phyloP scores from a whole-genome alignment of 2,329 filamentous ascomycete species.

The Aciculosporium take region DNA sequence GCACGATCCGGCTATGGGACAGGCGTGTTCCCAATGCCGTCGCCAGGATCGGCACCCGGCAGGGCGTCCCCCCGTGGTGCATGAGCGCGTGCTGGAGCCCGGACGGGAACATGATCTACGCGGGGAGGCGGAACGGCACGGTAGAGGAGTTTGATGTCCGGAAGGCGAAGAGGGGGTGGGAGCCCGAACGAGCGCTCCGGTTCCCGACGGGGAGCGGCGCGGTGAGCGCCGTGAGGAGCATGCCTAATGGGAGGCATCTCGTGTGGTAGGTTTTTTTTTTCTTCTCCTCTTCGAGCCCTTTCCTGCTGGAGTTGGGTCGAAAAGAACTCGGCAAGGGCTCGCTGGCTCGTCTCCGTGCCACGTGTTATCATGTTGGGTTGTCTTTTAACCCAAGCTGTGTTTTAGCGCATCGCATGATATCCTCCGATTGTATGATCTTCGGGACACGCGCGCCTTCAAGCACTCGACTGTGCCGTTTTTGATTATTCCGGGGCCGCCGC shows the following conservation, averaged over 20 bases:
- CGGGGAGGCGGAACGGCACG: slow-evolving; percentile 75
- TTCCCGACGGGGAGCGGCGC: slow-evolving; percentile 82
- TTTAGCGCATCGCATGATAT: slow-evolving; percentile 92
- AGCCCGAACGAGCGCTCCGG: slow-evolving; percentile 65
- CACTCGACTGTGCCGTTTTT: slow-evolving; percentile 81
- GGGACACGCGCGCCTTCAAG: slow-evolving; percentile 47
- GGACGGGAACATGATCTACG: slow-evolving; percentile 90
- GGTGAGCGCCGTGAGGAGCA: slow-evolving; percentile 74
- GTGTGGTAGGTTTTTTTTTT: slow-evolving; percentile 43
- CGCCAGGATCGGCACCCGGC: slow-evolving; percentile 60
- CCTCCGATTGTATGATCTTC: slow-evolving; percentile 78
- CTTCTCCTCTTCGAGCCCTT: neutral
- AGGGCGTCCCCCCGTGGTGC: slow-evolving; percentile 83
- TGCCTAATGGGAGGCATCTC: slow-evolving; percentile 85
- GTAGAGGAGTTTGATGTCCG: slow-evolving; percentile 91
- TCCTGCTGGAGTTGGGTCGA: neutral
- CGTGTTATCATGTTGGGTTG: neutral
- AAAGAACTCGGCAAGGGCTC: too few relatives aligned
- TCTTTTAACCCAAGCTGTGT: neutral
- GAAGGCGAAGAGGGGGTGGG: slow-evolving; percentile 51
- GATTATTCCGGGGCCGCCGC: slow-evolving; percentile 76
- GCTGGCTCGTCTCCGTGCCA: too few relatives aligned
- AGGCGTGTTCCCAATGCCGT: slow-evolving; percentile 60
- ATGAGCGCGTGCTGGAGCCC: slow-evolving; percentile 96
- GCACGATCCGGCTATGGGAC: slow-evolving; percentile 88